phyloP scores from a whole-genome alignment of 2,329 filamentous ascomycete genomes.

The Sclerotinia subarctica region DNA sequence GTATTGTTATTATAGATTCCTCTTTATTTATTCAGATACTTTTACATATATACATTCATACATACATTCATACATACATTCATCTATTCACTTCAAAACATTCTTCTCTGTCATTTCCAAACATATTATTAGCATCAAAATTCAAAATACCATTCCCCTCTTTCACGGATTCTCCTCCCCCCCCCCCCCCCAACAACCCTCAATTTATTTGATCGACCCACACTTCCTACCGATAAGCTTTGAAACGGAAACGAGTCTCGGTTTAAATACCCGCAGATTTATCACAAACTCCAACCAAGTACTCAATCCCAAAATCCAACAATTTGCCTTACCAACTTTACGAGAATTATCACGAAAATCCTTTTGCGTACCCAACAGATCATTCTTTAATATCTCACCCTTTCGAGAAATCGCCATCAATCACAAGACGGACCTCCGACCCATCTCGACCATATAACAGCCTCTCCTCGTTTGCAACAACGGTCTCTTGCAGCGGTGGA shows the following conservation, averaged over 20 bases:
- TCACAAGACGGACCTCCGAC: conserved; percentile 8
- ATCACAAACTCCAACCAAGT: conserved; percentile 13
- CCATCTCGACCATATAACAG: conserved; percentile 19
- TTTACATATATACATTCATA: no score
- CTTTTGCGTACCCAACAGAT: not conserved
- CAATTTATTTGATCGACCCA: conserved; percentile 18
- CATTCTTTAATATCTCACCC: not conserved
- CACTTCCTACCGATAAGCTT: conserved; percentile 16
- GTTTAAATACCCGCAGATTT: conserved; percentile 18
- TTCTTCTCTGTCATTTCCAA: not conserved
- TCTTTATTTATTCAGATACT: no score
- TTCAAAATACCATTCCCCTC: not conserved
- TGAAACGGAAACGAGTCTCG: conserved; percentile 21
- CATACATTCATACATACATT: no score
- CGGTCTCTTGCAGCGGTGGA: conserved; percentile 29
- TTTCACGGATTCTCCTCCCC: not conserved
- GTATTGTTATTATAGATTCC: no score
- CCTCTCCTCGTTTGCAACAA: conserved; percentile 17
- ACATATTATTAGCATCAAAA: not conserved
- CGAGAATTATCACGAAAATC: not conserved
- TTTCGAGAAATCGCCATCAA: conserved; percentile 8
- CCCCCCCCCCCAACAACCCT: not conserved
- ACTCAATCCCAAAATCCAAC: not conserved
- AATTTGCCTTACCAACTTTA: not conserved
- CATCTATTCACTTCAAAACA: not conserved